Base-by-base conservation (phyloP, 139 green algal species). In the Haematococcus sp. region DNA sequence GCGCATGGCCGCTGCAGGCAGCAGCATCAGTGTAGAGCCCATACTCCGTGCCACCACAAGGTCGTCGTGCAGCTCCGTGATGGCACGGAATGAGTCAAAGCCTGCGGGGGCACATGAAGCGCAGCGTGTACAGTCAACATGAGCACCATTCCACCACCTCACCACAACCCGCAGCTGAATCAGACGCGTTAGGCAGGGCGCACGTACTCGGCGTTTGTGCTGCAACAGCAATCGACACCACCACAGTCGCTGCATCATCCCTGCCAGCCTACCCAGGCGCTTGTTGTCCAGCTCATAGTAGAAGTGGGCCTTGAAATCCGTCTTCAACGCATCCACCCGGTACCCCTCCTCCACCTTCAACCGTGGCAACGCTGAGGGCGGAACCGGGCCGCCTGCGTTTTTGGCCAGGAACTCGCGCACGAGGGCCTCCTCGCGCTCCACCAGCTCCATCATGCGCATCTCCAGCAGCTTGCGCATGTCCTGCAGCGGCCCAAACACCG, bases 391-490 rank as follows among this genome's bases (percentile, higher is more conserved):
- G 2, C 31, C 60, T 51, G 5, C 30, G 40, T 7, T 11, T 11
- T 7, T 49, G 40, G 40, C 40, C 40, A 49, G 11, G 40, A 49
- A 49, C 40, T 49, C 40, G 40, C 40, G 40, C 40, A 49, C 40
- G 7, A 49, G 40, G 7, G 7, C 40, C 40, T 49, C 40, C 11
- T 49, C 40, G 11, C 40, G 40, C 40, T 49, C 40, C 7, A 49
- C 33, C 66, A 72, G 43, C 66, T 72, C 44, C 27, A 19, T 28
- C 44, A 72, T 51, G 27, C 66, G 66, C 66, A 44, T 33, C 66
- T 72, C 66, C 66, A 72, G 66, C 66, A 72, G 66, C 25, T 19
- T 27, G 44, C 66, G 66, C 66, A 72, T 25, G 66, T 72, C 66
- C 25, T 23, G 17, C 11, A 72, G 46, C 4, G 66, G 66, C 11